Conservation (phyloP, 1,284 basidiomycete species). For the Porogramme epimiltina region DNA sequence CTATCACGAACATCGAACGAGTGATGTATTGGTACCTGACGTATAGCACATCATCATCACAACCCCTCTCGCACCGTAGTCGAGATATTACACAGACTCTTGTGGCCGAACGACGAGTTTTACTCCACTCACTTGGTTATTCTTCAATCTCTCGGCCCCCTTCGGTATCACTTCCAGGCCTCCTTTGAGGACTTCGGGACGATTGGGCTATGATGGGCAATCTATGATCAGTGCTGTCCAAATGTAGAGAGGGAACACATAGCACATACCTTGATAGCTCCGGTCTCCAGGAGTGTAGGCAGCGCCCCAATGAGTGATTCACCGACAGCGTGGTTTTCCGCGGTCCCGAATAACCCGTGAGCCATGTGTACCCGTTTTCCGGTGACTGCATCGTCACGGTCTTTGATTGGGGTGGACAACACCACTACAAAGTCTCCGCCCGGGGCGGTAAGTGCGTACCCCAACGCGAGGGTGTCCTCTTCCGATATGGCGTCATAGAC, state of each 20-base stretch:
- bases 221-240: too few relatives aligned
- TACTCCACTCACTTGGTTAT: slow-evolving; percentile 43
- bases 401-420: neutral
- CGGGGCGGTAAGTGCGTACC: slow-evolving; percentile 28
- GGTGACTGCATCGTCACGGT: neutral
- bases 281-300: slow-evolving; percentile 11
- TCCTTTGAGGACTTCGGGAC: slow-evolving; percentile 41
- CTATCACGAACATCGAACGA: too few relatives aligned
- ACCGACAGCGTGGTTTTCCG: neutral
- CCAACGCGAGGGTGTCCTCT: slow-evolving; percentile 22
- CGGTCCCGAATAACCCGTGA: neutral
- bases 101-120: slow-evolving; percentile 53
- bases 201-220: slow-evolving; percentile 19
- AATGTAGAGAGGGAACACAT: too few relatives aligned
- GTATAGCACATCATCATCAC: too few relatives aligned
- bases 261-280: slow-evolving; percentile 18
- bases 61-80: too few relatives aligned
- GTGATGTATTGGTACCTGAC: too few relatives aligned
- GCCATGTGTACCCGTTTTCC: slow-evolving; percentile 5
- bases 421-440: slow-evolving; percentile 27
- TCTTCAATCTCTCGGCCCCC: slow-evolving; percentile 43
- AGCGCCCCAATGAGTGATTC: neutral
- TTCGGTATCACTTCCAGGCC: slow-evolving; percentile 46
- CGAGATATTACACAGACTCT: slow-evolving; percentile 39
- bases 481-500: slow-evolving; percentile 30